phyloP scores from a whole-genome alignment of 371 early-diverging fungal species.

The Saksenaea oblongispora region DNA sequence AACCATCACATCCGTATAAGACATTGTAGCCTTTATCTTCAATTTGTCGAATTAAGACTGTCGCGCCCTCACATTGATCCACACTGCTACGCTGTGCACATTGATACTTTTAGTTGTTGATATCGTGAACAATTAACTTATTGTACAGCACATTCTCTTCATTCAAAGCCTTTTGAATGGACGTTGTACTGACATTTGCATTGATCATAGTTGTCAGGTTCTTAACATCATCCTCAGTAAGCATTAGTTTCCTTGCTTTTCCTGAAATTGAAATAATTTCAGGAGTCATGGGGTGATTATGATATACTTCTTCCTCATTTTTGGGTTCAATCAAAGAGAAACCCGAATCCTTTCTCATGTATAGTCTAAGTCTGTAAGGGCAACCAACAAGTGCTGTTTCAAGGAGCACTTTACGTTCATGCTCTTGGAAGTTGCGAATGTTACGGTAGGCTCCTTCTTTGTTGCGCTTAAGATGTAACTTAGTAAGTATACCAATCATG shows the following conservation, averaged over 20 bases:
- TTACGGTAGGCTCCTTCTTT: too few species aligned
- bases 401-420: too few species aligned
- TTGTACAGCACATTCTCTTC: background rate
- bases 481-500: too few species aligned
- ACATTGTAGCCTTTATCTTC: background rate
- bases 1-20: background rate
- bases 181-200: background rate
- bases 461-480: too few species aligned
- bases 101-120: background rate
- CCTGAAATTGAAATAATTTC: background rate
- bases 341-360: too few species aligned
- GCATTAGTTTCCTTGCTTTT: background rate
- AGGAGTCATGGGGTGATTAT: background rate
- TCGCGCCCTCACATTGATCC: background rate
- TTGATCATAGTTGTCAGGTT: background rate
- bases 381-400: too few species aligned
- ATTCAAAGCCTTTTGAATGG: background rate
- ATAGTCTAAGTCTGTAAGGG: too few species aligned
- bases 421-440: too few species aligned
- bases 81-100: background rate
- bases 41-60: background rate
- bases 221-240: background rate
- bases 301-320: background rate
- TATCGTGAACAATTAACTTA: background rate
- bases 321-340: too few species aligned